Evolutionary conservation across 768 basidiomycete species (phyloP), one percentile per base, ranked within the genome.

Genomic region (Suillus americanus): DNA sequence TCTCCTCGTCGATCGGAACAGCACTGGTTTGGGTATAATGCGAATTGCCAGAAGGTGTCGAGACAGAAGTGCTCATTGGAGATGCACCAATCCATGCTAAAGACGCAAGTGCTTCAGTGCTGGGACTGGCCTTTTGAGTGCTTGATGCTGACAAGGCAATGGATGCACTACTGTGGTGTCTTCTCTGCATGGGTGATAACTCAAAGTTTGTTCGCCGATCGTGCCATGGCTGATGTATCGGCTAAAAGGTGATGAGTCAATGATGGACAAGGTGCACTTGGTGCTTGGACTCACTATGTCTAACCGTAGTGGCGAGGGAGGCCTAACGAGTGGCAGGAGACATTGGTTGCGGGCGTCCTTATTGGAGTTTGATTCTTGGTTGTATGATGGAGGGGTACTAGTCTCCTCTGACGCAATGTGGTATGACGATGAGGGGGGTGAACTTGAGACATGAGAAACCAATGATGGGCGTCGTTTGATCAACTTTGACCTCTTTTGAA

Each of bases 1-100:
- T n/a, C 25, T 60, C 51, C 2, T 77, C 2, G 78, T 82, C 79
- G 78, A 80, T 12, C 75, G 73, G 43, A 76, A 66, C 25, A 23
- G 53, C 13, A 20, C 14, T 43, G 46, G 51, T 38, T 30, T 14
- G 62, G 59, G 60, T 65, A 65, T 5, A 65, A 45, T 18, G 60
- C 33, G 51, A 41, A 64, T 23, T 37, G 18, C 37, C n/a, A 33
- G 8, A 54, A 46, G 25, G 30, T 12, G 66, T 18, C 53, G 61
- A 25, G 12, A 46, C 37, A 30, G 62, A 48, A 46, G 66, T 20
- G 53, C 45, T 23, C 59, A 53, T 35, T 37, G 65, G 45, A 7
- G 69, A 28, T 2, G 66, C 59, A 20, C 75, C 75, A 50, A 69
- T 70, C 75, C 76, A 76, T 1, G 77, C 77, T 41, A 76, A 72